These are phyloP conservation scores for Neoboletus subvelutipes DNA, from an alignment of 768 basidiomycete genomes.

Conservation along the genomic window DNA sequence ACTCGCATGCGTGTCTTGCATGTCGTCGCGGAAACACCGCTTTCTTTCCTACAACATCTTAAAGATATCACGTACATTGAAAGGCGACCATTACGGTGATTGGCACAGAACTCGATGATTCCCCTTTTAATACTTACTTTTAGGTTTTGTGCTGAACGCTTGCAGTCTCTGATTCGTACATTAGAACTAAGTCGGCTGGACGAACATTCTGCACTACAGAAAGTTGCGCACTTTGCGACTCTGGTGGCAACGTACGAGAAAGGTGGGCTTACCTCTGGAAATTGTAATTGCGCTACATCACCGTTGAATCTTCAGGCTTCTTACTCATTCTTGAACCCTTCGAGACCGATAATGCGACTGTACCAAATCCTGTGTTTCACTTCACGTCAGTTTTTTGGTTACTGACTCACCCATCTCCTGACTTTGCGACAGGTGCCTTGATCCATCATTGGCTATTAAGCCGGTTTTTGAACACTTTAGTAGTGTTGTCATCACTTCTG, in stretches of 20 bases:
- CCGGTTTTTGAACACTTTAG: slow-evolving; percentile 98
- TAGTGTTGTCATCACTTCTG: slow-evolving; percentile 97
- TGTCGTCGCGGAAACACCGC: slow-evolving; percentile 96
- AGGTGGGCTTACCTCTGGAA: slow-evolving; percentile 44
- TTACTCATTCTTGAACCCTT: slow-evolving; percentile 96
- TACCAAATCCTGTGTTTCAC: slow-evolving; percentile 98
- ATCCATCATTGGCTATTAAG: slow-evolving; percentile 95
- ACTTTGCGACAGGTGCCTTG: slow-evolving; percentile 71
- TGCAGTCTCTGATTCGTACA: slow-evolving; percentile 92
- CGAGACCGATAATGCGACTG: slow-evolving; percentile 97
- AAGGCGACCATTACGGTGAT: slow-evolving; percentile 82
- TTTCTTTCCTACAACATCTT: slow-evolving; percentile 95
- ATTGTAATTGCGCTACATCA: background rate
- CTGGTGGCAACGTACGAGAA: slow-evolving; percentile 98
- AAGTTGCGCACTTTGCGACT: slow-evolving; percentile 94
- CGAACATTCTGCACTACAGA: slow-evolving; percentile 89
- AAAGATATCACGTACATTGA: slow-evolving; percentile 99
- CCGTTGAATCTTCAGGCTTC: slow-evolving; percentile 60
- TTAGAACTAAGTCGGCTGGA: slow-evolving; percentile 87
- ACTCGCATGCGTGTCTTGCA: slow-evolving; percentile 99
- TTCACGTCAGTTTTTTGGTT: slow-evolving; percentile 65
- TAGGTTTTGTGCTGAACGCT: slow-evolving; percentile 94
- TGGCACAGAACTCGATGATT: slow-evolving; percentile 4
- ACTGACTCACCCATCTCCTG: background rate
- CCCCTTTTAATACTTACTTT: background rate